Evolutionary conservation across 176 grass and related monocot species (phyloP).

Genomic region (Ananas comosus): DNA sequence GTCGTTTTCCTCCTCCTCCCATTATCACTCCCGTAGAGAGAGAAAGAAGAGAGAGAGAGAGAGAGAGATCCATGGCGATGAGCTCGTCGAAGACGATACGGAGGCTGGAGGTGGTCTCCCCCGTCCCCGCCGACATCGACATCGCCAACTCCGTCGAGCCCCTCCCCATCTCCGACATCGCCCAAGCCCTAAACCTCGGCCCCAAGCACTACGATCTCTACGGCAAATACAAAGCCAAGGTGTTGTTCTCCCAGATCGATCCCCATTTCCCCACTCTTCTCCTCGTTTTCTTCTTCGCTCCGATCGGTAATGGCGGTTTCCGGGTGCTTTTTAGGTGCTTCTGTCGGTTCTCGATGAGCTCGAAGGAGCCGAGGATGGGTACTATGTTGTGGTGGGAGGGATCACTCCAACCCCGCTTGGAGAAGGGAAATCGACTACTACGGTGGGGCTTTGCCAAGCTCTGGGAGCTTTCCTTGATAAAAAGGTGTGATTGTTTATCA

Average conservation of each 20-base stretch:
- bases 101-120: constrained; percentile 65
- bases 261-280: neutral
- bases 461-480: constrained; percentile 90
- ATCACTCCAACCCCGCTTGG: constrained; percentile 90
- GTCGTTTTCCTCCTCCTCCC: no score
- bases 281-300: neutral
- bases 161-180: constrained; percentile 63
- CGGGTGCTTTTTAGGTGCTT: constrained; percentile 40
- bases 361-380: constrained; percentile 61
- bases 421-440: constrained; percentile 91
- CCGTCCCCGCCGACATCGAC: constrained; percentile 91
- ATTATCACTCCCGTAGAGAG: neutral
- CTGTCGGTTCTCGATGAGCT: constrained; percentile 55
- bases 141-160: constrained; percentile 88
- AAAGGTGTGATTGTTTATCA: constrained; percentile 35
- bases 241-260: constrained; percentile 11
- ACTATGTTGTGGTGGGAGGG: constrained; percentile 90
- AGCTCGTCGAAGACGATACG: constrained; percentile 48
- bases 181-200: constrained; percentile 51
- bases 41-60: neutral
- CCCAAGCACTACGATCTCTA: constrained; percentile 85
- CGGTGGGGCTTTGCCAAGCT: constrained; percentile 84
- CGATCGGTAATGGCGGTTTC: constrained; percentile 17
- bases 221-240: constrained; percentile 98
- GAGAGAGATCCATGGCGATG: constrained; percentile 9